Conservation (phyloP, 129 eudicot genomes). For the Pseudognaphalium luteoalbum region DNA sequence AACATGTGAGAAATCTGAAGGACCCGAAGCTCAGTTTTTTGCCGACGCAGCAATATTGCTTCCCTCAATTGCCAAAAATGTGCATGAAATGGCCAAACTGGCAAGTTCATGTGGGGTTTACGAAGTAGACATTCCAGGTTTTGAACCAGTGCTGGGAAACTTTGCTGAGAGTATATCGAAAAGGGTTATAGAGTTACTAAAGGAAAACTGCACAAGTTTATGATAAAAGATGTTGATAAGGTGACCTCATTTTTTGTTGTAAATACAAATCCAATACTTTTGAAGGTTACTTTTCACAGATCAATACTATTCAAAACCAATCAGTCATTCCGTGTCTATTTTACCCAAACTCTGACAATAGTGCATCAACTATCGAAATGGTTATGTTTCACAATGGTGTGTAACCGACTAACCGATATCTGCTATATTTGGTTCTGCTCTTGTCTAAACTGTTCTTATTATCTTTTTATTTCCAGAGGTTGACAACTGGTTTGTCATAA, state of each 20-base stretch:
- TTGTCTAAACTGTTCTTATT: not conserved
- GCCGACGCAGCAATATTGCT: conserved; percentile 53
- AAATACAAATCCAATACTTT: not conserved
- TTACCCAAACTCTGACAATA: not conserved
- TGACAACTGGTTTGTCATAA: not conserved
- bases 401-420: not conserved
- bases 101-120: conserved; percentile 28
- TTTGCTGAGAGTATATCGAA: conserved; percentile 53
- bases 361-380: not conserved
- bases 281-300: not conserved
- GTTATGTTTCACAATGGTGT: not conserved
- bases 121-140: conserved; percentile 30
- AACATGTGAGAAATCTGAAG: conserved; percentile 26
- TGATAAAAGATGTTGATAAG: conserved; percentile 5
- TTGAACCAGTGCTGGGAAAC: conserved; percentile 48
- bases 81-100: conserved; percentile 45
- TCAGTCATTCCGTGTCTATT: not conserved
- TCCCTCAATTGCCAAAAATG: conserved; percentile 50
- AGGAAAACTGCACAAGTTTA: conserved; percentile 34
- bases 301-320: not conserved
- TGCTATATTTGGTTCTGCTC: not conserved
- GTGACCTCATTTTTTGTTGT: not conserved
- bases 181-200: conserved; percentile 44
- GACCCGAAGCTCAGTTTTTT: conserved; percentile 40
- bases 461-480: not conserved